Conservation (phyloP, 108 stramenopile genomes). For the Chaetoceros tenuissimus region DNA sequence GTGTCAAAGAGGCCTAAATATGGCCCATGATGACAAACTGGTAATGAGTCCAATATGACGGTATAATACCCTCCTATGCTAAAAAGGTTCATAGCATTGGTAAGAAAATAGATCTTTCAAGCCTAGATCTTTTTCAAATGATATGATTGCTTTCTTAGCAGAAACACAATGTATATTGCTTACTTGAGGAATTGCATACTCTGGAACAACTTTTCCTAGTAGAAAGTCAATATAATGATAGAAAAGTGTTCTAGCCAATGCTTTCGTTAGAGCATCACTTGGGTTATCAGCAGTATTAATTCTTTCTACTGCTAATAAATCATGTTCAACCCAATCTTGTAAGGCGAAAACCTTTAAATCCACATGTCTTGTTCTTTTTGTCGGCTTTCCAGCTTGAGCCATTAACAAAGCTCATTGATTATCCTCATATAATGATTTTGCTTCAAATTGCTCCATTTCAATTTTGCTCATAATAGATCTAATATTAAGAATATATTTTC, state of each 20-base stretch:
- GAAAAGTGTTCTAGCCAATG: conserved; percentile 5
- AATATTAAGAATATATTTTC: conserved; percentile 15
- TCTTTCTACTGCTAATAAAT: not conserved
- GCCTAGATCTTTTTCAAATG: too few relatives aligned
- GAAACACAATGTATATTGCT: too few relatives aligned
- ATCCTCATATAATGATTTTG: conserved; percentile 17
- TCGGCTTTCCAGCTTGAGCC: conserved; percentile 27
- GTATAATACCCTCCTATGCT: too few relatives aligned
- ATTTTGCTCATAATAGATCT: conserved; percentile 19
- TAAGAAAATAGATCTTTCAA: too few relatives aligned
- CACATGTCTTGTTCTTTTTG: conserved; percentile 20
- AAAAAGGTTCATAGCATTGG: too few relatives aligned
- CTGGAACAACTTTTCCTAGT: too few relatives aligned
- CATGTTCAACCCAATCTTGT: conserved; percentile 10
- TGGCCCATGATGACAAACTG: too few relatives aligned
- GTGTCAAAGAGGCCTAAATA: too few relatives aligned
- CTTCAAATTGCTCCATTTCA: conserved; percentile 4
- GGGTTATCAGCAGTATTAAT: conserved; percentile 6
- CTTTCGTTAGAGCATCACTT: conserved; percentile 7
- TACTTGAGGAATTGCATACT: too few relatives aligned
- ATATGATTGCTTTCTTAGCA: too few relatives aligned
- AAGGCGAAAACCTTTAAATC: conserved; percentile 28
- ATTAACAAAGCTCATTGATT: conserved; percentile 16
- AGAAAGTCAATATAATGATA: too few relatives aligned
- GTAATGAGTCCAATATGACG: too few relatives aligned